Base-by-base conservation (phyloP, 2,329 filamentous ascomycete species). In the Microsporum audouinii region DNA sequence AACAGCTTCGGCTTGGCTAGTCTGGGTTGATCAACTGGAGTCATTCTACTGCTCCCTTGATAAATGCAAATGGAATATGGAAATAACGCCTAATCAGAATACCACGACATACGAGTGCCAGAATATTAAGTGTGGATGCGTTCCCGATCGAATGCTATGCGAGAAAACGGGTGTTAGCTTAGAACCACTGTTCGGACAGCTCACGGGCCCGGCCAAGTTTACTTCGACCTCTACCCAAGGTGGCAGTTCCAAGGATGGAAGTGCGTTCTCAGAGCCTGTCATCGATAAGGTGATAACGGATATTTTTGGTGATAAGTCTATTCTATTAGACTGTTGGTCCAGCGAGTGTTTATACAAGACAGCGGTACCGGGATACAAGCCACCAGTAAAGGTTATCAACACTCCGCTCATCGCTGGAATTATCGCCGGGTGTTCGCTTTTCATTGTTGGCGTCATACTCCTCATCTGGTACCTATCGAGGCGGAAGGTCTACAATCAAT, bases 11-110 rank as follows among this genome's bases (percentile, higher is more conserved):
- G 34, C 62, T 27, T 3, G 38, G 57, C 31, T 67, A 91, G 88
- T 99, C 76, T 99, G 94, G 92, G 90, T 99, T 56, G 91, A 95
- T 68, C 84, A 92, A 67, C 80, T 83, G 65, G 94, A 99, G 76
- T 97, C 94, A 1, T 99, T 99, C 79, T 99, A 95, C 75, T 99
- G 95, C 77, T 86, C 88, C 64, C 79, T 99, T 62, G 84, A 89
- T 69, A 87, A 86, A 14, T 99, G 94, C 77, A 76, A 83, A 14
- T 94, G 89, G 68, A 81, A 76, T 58, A 84, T 87, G 71, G 82
- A 88, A 61, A 86, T 86, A 63, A 81, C 84, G 60, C 82, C 86
- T 38, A 78, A 82, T 59, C 82, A 84, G 68, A 99, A 99, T 75
- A 85, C 82, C 60, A 97, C 92, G 1, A 82, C 80, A 58, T 97